Base-by-base conservation (phyloP, 495 filamentous ascomycete species). In the Penicillium desertorum region DNA sequence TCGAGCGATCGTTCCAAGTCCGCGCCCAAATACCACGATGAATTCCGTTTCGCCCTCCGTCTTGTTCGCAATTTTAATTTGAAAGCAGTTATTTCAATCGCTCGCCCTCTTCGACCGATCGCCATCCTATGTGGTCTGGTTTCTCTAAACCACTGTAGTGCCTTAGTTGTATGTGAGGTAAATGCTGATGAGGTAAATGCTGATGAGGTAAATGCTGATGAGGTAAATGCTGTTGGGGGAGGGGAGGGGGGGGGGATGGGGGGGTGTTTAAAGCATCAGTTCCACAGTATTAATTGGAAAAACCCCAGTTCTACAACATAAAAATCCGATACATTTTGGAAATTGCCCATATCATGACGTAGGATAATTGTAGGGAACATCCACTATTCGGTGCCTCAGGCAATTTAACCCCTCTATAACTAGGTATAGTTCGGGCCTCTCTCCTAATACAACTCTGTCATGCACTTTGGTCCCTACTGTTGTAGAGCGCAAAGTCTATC, bases 21-120 rank as follows among this genome's bases (percentile, higher is more conserved):
- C 61, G 58, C 73, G 63, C 68, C 69, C 64, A 45, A 68, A 67
- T 57, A 47, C 59, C 60, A 62, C 71, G 68, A 72, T 72, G 45
- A 69, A 64, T 58, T 60, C 64, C 67, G 66, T 57, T 25, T 59
- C 75, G 69, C 64, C 72, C 50, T 57, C 56, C 70, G 67, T 66
- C 68, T 66, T 72, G 59, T 60, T 63, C 74, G 68, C 66, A 70
- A 54, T 60, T 62, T 62, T 70, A 71, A 72, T 73, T 60, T 64
- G 59, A 67, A 70, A 63, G 42, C 67, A 63, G 60, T 72, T 67
- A 43, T 48, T 57, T 59, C 62, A 59, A 39, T 59, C 51, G 54
- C 62, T 56, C 71, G 62, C 71, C 65, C 54, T 51, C 32, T 64
- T 57, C 71, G 68, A 66, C 51, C 66, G 62, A 51, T 66, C 68